Evolutionary conservation across 2,329 filamentous ascomycete species (phyloP), one percentile per base, ranked within the genome.

Genomic region (Pseudodiploospora longispora): DNA sequence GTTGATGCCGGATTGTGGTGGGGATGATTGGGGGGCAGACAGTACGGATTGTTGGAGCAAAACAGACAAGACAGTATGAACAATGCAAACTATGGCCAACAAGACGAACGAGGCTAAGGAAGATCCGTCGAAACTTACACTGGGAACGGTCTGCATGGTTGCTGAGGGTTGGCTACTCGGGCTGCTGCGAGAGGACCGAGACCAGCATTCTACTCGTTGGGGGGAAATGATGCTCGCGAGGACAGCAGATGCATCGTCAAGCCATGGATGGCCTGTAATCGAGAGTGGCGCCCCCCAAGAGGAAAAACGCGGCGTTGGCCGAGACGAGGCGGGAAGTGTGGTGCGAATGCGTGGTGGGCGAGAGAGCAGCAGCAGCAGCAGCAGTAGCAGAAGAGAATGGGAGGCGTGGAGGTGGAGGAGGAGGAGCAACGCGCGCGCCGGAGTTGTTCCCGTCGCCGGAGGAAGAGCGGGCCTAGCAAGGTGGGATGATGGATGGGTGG

Each of bases 71-170:
- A 19, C 19, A 19, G 19, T 19, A 19, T 19, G 19, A 19, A 19
- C 19, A 19, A 19, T 19, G 19, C 19, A 19, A 19, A 19, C 19
- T 19, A 3, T 19, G 19, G 19, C 19, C 19, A 19, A 19, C 19
- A 19, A 19, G 19, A 19, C 19, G 2, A 19, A 19, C 19, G 19
- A 19, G 19, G 19, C 19, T 19, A 19, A 19, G 19, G 19, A 19
- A 19, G 19, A 19, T 19, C 19, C 38, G 44, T 41, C 41, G 38
- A 36, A 59, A 69, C 68, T 65, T 64, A 71, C 68, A 61, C 65
- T 70, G 56, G 72, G 71, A 65, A 75, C 68, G 54, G 72, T 67
- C 69, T 75, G 72, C 72, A 75, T 75, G 58, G 60, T 71, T 62
- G 63, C 63, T 57, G 61, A 58, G 59, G 59, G 59, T 57, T 55